These are phyloP conservation scores for Fonsecaea nubica DNA, from an alignment of 2,329 filamentous ascomycete species.

Conservation along the genomic window DNA sequence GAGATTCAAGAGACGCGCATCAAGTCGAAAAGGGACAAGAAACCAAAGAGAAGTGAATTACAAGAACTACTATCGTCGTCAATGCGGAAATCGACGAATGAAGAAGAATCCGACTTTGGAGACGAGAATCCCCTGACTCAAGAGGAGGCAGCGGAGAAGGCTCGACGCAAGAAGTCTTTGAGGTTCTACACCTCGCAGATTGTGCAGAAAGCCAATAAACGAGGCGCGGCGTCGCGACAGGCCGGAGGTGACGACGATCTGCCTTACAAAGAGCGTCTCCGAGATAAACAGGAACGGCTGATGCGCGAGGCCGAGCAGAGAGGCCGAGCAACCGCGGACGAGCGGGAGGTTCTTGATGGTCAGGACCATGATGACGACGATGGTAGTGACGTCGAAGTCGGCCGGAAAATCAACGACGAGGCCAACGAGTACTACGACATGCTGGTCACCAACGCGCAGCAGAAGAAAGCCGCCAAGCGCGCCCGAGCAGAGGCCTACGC, in stretches of 20 bases:
- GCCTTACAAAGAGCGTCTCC: constrained; percentile 85
- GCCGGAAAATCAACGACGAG: constrained; percentile 61
- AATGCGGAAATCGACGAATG: constrained; percentile 53
- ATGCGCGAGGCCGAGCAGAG: constrained; percentile 87
- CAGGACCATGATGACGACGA: constrained; percentile 57
- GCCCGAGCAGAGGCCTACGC: constrained; percentile 64
- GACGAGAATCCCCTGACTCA: constrained; percentile 83
- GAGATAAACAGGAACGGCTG: constrained; percentile 83
- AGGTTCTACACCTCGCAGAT: constrained; percentile 99
- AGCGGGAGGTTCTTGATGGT: constrained; percentile 67
- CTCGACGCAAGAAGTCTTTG: constrained; percentile 84
- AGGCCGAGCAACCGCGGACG: constrained; percentile 65
- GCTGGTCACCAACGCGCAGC: constrained; percentile 67
- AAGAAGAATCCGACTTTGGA: constrained; percentile 83
- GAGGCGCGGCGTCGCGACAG: constrained; percentile 67
- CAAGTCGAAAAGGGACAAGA: constrained; percentile 68
- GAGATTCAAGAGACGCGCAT: not conserved
- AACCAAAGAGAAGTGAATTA: constrained; percentile 58
- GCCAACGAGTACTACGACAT: constrained; percentile 77
- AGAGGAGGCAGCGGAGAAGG: constrained; percentile 83
- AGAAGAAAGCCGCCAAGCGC: constrained; percentile 75
- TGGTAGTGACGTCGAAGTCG: constrained; percentile 28
- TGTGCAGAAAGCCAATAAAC: constrained; percentile 89
- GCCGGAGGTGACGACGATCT: constrained; percentile 64
- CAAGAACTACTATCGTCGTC: constrained; percentile 46